Conservation (phyloP, 2,329 filamentous ascomycete species). For the Talaromyces sp. region DNA sequence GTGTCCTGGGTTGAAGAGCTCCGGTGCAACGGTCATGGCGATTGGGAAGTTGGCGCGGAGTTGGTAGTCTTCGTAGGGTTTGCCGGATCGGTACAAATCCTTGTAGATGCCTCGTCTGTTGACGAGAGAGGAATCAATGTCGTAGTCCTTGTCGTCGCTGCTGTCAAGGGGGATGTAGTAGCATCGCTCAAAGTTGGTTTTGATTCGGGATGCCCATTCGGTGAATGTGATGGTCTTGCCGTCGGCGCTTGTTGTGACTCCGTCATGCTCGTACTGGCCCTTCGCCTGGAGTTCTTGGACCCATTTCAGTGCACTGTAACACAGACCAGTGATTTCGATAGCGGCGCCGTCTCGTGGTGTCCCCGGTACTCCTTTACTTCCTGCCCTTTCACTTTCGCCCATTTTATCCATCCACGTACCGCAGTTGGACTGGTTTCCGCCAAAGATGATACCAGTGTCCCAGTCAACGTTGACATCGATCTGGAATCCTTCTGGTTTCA, state of each 20-base stretch:
- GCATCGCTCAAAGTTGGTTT: slow-evolving; percentile 81
- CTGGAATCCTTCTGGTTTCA: slow-evolving; percentile 88
- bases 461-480: slow-evolving; percentile 89
- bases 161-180: slow-evolving; percentile 75
- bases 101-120: slow-evolving; percentile 97
- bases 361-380: slow-evolving; percentile 86
- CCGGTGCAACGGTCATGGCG: slow-evolving; percentile 88
- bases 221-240: slow-evolving; percentile 62
- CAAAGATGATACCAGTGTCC: slow-evolving; percentile 84
- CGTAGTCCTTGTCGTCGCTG: slow-evolving; percentile 68
- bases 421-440: slow-evolving; percentile 90
- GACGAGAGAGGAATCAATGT: slow-evolving; percentile 71
- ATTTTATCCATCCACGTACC: slow-evolving; percentile 99
- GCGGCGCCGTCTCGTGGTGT: slow-evolving; percentile 96
- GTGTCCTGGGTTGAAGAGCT: slow-evolving; percentile 73
- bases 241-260: slow-evolving; percentile 60
- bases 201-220: slow-evolving; percentile 75
- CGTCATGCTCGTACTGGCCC: slow-evolving; percentile 66
- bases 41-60: slow-evolving; percentile 91
- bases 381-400: slow-evolving; percentile 90
- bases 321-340: slow-evolving; percentile 86
- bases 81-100: slow-evolving; percentile 87
- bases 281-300: slow-evolving; percentile 60
- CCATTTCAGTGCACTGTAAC: slow-evolving; percentile 87
- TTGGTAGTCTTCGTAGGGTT: slow-evolving; percentile 97